Conservation (phyloP, 306 rosid genomes). For the Vigna angularis region DNA sequence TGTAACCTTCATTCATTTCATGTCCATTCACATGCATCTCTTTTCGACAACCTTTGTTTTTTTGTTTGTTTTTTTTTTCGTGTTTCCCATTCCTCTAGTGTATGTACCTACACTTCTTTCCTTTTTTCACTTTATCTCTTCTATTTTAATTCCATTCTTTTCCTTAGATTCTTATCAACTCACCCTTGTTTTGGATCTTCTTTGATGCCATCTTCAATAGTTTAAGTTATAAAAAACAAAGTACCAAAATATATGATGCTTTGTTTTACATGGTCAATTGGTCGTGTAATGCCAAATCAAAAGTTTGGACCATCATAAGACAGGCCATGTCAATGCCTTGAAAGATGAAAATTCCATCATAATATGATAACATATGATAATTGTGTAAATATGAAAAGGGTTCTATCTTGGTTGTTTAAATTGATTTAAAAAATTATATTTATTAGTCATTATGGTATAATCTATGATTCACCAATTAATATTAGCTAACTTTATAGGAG, state of each 20-base stretch:
- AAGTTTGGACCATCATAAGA: background rate
- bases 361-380: too few species aligned
- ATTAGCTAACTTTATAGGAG: too few species aligned
- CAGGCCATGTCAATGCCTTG: too few species aligned
- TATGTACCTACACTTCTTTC: constrained; percentile 2
- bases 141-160: background rate
- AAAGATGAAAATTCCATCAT: too few species aligned
- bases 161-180: constrained; percentile 1
- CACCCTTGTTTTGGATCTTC: background rate
- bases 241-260: too few species aligned
- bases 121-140: background rate
- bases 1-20: constrained; percentile 8
- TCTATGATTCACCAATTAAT: too few species aligned
- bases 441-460: too few species aligned
- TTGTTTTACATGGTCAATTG: background rate
- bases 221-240: background rate
- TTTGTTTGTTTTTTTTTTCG: background rate
- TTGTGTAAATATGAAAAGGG: too few species aligned
- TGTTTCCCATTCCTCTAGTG: background rate
- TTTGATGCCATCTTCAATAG: background rate
- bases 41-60: constrained; percentile 25
- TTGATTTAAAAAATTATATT: too few species aligned
- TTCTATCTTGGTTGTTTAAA: too few species aligned
- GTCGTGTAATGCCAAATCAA: background rate
- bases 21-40: constrained; percentile 7